These are phyloP conservation scores for Aureobasidium leucospermi DNA, from an alignment of 2,329 filamentous ascomycete genomes.

Conservation along the genomic window DNA sequence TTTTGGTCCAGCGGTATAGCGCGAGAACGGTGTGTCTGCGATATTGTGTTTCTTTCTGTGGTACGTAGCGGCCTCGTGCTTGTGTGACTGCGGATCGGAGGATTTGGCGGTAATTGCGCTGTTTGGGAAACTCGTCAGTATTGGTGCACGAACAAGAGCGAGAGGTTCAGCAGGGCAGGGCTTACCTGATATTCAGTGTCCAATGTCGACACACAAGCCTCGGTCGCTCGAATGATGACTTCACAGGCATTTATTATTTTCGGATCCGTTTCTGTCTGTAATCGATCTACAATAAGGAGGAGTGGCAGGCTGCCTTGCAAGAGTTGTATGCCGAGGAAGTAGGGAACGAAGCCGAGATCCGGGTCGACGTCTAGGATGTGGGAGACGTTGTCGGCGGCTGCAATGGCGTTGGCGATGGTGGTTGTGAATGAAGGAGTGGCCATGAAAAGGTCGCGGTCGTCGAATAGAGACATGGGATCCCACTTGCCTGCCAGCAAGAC, in stretches of 20 bases:
- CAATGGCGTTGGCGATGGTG: slow-evolving; percentile 12
- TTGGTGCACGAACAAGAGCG: not conserved
- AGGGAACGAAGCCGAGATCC: slow-evolving; percentile 11
- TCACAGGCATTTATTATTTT: slow-evolving; percentile 13
- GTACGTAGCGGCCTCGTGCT: slow-evolving; percentile 12
- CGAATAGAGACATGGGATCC: slow-evolving; percentile 12
- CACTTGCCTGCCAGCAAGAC: slow-evolving; percentile 12
- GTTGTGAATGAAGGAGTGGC: slow-evolving; percentile 12
- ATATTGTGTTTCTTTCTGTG: slow-evolving; percentile 13
- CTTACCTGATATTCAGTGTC: slow-evolving; percentile 13
- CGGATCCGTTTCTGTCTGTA: slow-evolving; percentile 12
- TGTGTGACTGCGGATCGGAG: slow-evolving; percentile 12
- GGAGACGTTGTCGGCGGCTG: slow-evolving; percentile 9
- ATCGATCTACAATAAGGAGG: slow-evolving; percentile 12
- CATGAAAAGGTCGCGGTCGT: slow-evolving; percentile 15
- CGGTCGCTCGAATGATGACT: slow-evolving; percentile 13
- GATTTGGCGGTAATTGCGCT: slow-evolving; percentile 12
- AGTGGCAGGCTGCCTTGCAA: slow-evolving; percentile 12
- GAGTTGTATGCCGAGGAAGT: slow-evolving; percentile 11
- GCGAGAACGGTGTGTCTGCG: slow-evolving; percentile 11
- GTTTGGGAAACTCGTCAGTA: not conserved
- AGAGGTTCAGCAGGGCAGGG: too few species aligned
- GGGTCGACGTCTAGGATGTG: slow-evolving; percentile 13
- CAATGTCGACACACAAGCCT: slow-evolving; percentile 12
- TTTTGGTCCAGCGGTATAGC: slow-evolving; percentile 12